Conservation (phyloP, 2,329 filamentous ascomycete genomes). For the Grosmannia huntii region DNA sequence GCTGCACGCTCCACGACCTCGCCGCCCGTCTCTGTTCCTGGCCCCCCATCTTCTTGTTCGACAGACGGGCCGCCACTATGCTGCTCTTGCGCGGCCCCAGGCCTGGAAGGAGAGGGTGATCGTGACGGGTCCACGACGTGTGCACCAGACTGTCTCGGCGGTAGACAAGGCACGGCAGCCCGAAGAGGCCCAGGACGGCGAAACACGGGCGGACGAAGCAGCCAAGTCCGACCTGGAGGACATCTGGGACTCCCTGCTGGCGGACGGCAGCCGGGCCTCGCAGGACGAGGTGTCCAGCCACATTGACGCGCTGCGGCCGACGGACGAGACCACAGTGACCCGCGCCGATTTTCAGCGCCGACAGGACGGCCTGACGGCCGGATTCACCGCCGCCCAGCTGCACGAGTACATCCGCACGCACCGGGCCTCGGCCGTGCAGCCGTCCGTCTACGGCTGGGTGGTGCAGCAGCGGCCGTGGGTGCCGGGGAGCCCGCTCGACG, state of each 20-base stretch:
- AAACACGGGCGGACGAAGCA: background rate
- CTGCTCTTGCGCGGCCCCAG: background rate
- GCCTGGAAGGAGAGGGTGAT: background rate
- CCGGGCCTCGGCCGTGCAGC: background rate
- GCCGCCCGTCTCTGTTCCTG: background rate
- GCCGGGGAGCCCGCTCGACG: no score
- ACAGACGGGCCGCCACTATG: background rate
- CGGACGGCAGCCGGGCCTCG: slow-evolving; percentile 11
- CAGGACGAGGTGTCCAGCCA: slow-evolving; percentile 28
- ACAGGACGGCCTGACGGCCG: slow-evolving; percentile 24
- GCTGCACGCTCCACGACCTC: background rate
- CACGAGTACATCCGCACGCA: slow-evolving; percentile 23
- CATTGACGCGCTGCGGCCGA: slow-evolving; percentile 36
- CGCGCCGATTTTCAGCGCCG: slow-evolving; percentile 28
- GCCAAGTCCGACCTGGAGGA: background rate
- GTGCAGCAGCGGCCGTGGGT: background rate
- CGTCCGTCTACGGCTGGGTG: slow-evolving; percentile 25
- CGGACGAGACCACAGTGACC: slow-evolving; percentile 23
- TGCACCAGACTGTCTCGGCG: background rate
- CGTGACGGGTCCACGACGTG: background rate
- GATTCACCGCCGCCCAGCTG: slow-evolving; percentile 36
- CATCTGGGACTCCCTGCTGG: background rate
- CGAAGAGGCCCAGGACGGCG: no score
- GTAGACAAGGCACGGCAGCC: background rate
- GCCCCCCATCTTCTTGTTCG: background rate